Evolutionary conservation across 1,284 basidiomycete genomes (phyloP).

Genomic region (Coniferiporia weirii): DNA sequence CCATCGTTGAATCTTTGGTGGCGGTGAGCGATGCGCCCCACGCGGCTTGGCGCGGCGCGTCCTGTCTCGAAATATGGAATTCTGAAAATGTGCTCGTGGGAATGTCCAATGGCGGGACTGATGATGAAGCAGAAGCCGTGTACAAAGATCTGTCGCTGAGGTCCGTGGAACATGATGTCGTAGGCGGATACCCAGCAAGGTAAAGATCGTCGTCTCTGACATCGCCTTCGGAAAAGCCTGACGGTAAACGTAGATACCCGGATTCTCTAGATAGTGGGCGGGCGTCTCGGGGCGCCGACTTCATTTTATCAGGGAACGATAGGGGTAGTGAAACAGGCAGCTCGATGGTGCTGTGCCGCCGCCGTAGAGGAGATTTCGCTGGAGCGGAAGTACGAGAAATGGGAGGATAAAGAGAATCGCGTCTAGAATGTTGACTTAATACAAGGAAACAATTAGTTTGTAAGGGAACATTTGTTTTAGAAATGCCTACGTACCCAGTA

Average conservation of each 20-base stretch:
- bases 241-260: neutral
- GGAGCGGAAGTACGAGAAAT: neutral
- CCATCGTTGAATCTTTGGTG: neutral
- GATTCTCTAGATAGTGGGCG: neutral
- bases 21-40: neutral
- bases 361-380: neutral
- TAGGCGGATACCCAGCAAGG: neutral
- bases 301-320: neutral
- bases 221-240: neutral
- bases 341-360: neutral
- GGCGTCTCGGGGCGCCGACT: neutral
- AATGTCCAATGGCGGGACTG: neutral
- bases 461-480: neutral
- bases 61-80: neutral
- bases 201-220: neutral
- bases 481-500: slow-evolving; percentile 13
- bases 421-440: neutral
- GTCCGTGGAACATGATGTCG: neutral
- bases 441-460: neutral
- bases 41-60: neutral
- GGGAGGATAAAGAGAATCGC: neutral
- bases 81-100: neutral
- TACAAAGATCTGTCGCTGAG: neutral
- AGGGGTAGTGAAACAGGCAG: neutral
- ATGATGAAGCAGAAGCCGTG: neutral